These are phyloP conservation scores for Debaryomycetaceae sp. DNA, from an alignment of 1,139 yeast species.

Conservation along the genomic window DNA sequence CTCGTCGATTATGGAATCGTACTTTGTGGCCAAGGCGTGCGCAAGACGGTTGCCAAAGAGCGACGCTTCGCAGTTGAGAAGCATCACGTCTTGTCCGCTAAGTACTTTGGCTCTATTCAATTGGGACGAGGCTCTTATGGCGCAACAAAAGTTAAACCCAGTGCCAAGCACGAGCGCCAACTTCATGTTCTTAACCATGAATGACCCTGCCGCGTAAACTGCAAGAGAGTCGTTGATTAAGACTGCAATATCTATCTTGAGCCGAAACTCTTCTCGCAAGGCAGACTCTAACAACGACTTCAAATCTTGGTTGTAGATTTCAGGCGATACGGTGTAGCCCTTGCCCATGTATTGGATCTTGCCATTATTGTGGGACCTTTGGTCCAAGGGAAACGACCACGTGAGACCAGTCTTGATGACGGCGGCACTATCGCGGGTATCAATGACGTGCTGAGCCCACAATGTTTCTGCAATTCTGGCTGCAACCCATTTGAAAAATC, in stretches of 20 bases:
- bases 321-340: conserved; percentile 44
- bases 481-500: conserved; percentile 41
- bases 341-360: conserved; percentile 44
- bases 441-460: conserved; percentile 21
- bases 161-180: conserved; percentile 46
- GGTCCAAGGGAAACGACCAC: conserved; percentile 57
- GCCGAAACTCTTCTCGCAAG: conserved; percentile 17
- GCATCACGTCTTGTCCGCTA: conserved; percentile 17
- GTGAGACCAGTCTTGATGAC: conserved; percentile 43
- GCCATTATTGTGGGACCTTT: conserved; percentile 42
- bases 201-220: conserved; percentile 44
- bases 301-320: conserved; percentile 37
- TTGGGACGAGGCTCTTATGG: conserved; percentile 20
- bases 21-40: conserved; percentile 28
- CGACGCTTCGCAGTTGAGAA: conserved; percentile 39
- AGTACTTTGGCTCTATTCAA: conserved; percentile 24
- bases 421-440: conserved; percentile 9
- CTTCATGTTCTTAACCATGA: conserved; percentile 32
- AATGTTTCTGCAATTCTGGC: conserved; percentile 29
- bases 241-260: conserved; percentile 28
- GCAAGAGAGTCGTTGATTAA: conserved; percentile 44
- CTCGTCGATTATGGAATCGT: conserved; percentile 33
- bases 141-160: conserved; percentile 41
- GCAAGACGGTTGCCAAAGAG: conserved; percentile 35
- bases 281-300: conserved; percentile 36